phyloP scores from a whole-genome alignment of 305 asterid genomes.

The Rubia peregrina region DNA sequence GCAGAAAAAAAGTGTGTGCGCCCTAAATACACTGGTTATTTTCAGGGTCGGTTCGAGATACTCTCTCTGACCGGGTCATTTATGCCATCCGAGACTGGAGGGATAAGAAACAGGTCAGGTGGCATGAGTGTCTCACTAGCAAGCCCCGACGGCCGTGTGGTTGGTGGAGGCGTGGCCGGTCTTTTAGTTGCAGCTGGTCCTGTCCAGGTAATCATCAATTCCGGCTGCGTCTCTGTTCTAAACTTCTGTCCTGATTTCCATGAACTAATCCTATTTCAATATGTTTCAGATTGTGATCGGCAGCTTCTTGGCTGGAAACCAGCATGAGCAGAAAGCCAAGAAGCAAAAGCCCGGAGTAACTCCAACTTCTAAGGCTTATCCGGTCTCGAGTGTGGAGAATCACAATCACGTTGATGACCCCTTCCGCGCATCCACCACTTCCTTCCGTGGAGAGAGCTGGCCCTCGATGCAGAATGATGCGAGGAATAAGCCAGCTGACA shows the following conservation, averaged over 20 bases:
- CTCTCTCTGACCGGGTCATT: no score
- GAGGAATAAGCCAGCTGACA: constrained; percentile 49
- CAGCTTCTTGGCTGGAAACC: constrained; percentile 49
- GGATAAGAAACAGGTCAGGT: no score
- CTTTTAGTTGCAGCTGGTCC: no score
- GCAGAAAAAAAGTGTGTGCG: no score
- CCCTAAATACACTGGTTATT: background rate
- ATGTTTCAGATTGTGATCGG: constrained; percentile 60
- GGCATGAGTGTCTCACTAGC: no score
- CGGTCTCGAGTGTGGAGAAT: constrained; percentile 34
- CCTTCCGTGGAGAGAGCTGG: constrained; percentile 53
- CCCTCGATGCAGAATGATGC: constrained; percentile 43
- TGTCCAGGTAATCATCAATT: no score
- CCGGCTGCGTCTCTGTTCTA: background rate
- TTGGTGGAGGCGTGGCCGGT: no score
- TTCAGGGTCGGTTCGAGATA: constrained; percentile 46
- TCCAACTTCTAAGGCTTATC: constrained; percentile 36
- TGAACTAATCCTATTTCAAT: constrained; percentile 3
- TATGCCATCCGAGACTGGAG: no score
- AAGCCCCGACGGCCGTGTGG: no score
- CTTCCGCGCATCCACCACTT: constrained; percentile 13
- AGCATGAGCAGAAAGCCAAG: constrained; percentile 54
- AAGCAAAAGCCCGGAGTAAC: constrained; percentile 33
- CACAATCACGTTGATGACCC: constrained; percentile 31
- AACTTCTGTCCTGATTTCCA: background rate